phyloP scores from a whole-genome alignment of 2,329 filamentous ascomycete species.

The Chaetomium sp. region DNA sequence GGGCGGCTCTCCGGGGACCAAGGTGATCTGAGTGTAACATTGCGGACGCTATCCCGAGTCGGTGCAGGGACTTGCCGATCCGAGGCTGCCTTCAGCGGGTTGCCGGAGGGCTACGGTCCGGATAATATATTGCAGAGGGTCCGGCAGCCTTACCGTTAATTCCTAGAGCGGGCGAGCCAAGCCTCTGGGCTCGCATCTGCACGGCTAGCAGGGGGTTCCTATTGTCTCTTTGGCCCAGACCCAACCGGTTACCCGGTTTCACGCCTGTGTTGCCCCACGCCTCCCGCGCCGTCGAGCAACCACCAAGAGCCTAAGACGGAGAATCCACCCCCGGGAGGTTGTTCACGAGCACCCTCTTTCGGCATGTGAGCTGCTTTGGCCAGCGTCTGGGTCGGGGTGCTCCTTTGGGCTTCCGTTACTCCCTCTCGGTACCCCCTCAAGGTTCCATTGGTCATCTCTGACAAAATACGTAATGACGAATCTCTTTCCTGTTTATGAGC shows the following conservation, averaged over 20 bases:
- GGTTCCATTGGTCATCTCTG: not conserved
- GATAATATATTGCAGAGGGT: not conserved
- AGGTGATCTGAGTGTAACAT: slow-evolving; percentile 22
- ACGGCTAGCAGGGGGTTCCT: not conserved
- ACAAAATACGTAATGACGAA: not conserved
- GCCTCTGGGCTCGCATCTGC: slow-evolving; percentile 24
- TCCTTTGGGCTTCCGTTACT: not conserved
- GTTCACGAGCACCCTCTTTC: not conserved
- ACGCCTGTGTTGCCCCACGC: not conserved
- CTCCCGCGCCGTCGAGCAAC: not conserved
- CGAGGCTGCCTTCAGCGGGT: slow-evolving; percentile 5
- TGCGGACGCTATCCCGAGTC: slow-evolving; percentile 28
- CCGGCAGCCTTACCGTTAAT: slow-evolving; percentile 31
- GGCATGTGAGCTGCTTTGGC: not conserved
- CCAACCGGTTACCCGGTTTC: not conserved
- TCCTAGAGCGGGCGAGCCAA: slow-evolving; percentile 31
- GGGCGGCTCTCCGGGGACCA: slow-evolving; percentile 15
- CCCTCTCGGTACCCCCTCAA: not conserved
- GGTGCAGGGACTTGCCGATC: slow-evolving; percentile 16
- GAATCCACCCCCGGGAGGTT: not conserved
- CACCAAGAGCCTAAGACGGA: slow-evolving; percentile 1
- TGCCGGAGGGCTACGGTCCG: slow-evolving; percentile 28
- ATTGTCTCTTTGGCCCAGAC: not conserved
- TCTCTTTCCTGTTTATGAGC: not conserved
- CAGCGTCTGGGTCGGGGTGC: not conserved